Conservation (phyloP, 2,329 filamentous ascomycete genomes). For the Arachnopeziza araneosa region DNA sequence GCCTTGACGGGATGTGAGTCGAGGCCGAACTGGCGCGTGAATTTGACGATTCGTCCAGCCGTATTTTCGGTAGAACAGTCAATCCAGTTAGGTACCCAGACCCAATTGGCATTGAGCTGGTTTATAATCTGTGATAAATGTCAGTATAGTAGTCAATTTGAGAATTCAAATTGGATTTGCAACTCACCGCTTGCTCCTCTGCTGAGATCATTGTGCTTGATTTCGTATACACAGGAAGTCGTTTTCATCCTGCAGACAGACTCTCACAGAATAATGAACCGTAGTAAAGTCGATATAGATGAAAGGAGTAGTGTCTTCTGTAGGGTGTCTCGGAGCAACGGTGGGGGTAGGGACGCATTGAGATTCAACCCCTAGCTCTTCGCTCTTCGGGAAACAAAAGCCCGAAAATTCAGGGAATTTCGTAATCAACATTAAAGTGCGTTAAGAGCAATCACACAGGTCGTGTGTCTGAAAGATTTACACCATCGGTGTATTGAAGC, state of each 20-base stretch:
- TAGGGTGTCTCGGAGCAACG: too few relatives aligned
- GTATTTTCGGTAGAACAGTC: slow-evolving; percentile 31
- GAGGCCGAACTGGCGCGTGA: slow-evolving; percentile 26
- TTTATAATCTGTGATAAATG: slow-evolving; percentile 7
- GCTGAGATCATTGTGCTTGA: not conserved
- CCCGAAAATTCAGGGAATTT: not conserved
- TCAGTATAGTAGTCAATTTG: not conserved
- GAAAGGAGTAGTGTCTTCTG: not conserved
- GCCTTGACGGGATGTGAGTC: slow-evolving; percentile 12
- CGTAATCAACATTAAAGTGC: too few relatives aligned
- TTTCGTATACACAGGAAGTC: not conserved
- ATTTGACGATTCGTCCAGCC: slow-evolving; percentile 31
- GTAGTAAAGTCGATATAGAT: not conserved
- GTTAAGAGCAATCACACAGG: too few relatives aligned
- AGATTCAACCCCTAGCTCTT: not conserved
- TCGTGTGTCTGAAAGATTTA: too few relatives aligned
- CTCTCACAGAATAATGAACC: not conserved
- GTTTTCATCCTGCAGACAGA: not conserved
- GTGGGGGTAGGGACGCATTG: not conserved
- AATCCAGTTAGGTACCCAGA: slow-evolving; percentile 34
- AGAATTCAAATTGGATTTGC: not conserved
- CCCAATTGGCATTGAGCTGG: slow-evolving; percentile 29
- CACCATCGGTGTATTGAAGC: too few relatives aligned
- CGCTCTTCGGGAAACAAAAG: not conserved
- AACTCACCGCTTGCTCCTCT: not conserved